Evolutionary conservation across 352 stramenopile species (phyloP).

Genomic region (Phytophthora ramorum): DNA sequence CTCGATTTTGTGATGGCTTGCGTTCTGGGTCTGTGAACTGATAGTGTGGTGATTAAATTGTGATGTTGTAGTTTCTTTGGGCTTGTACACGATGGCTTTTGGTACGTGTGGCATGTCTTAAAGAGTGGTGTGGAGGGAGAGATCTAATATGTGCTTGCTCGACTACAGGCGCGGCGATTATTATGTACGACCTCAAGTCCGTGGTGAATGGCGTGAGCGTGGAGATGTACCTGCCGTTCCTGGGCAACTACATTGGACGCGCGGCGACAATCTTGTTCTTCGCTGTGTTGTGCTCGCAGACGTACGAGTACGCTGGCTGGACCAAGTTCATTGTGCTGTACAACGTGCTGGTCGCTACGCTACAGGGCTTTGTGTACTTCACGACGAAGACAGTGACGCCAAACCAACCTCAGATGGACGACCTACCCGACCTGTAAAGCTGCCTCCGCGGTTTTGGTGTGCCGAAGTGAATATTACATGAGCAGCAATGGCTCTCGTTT

Average conservation of each 20-base stretch:
- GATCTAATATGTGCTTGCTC: neutral
- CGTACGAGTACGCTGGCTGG: conserved; percentile 72
- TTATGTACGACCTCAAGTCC: conserved; percentile 89
- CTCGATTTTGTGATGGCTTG: neutral
- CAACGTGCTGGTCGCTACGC: conserved; percentile 76
- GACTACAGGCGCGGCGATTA: conserved; percentile 59
- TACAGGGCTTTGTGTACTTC: conserved; percentile 86
- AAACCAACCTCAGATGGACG: conserved; percentile 62
- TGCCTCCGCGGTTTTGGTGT: conserved; percentile 10
- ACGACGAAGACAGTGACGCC: conserved; percentile 79
- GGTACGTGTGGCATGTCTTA: conserved; percentile 37
- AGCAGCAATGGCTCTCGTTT: conserved; percentile 8
- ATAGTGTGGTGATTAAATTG: conserved; percentile 16
- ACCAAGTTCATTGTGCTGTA: conserved; percentile 78
- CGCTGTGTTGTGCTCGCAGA: conserved; percentile 74
- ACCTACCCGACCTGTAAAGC: conserved; percentile 64
- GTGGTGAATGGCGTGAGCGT: conserved; percentile 84
- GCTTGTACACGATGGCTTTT: conserved; percentile 88
- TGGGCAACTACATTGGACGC: conserved; percentile 89
- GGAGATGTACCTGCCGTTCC: conserved; percentile 87
- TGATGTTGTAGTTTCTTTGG: conserved; percentile 58
- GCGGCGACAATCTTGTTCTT: conserved; percentile 85
- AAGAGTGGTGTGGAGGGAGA: neutral
- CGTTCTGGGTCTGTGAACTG: conserved; percentile 8
- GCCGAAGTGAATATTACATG: conserved; percentile 19